Percentiles rank a stretch among this genome's conserved stretches.
phyloP scores from a whole-genome alignment of 306 rosid species.

The Rosa rugosa region DNA sequence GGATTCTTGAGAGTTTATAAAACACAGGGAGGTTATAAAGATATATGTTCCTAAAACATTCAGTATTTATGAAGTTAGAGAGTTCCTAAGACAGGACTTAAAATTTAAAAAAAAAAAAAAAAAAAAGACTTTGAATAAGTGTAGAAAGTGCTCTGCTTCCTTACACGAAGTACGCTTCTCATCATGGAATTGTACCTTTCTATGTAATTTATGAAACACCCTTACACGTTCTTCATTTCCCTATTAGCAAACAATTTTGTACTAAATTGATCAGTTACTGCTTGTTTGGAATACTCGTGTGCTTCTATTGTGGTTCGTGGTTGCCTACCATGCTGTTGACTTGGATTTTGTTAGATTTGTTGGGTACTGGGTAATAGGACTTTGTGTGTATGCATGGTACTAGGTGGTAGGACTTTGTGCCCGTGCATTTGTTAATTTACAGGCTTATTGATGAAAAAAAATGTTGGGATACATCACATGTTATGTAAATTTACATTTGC shows the following conservation, averaged over 20 bases:
- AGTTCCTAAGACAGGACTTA: not conserved
- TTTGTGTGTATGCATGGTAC: too few species aligned
- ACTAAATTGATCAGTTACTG: not conserved
- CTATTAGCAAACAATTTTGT: too few species aligned
- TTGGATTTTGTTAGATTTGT: not conserved
- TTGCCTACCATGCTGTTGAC: not conserved
- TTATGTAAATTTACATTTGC: constrained; percentile 29
- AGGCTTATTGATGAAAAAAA: not conserved
- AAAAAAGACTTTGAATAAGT: not conserved
- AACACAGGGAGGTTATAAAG: not conserved
- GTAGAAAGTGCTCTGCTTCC: not conserved
- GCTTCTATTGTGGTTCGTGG: not conserved
- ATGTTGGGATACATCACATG: not conserved
- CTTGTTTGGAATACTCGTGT: not conserved
- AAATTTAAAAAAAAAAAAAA: too few species aligned
- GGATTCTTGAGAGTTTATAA: too few species aligned
- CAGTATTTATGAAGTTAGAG: too few species aligned
- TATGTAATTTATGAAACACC: too few species aligned
- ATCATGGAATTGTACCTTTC: not conserved
- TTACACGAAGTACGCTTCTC: not conserved
- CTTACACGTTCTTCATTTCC: too few species aligned
- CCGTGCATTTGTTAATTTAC: not conserved
- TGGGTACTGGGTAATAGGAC: not conserved
- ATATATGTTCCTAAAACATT: not conserved
- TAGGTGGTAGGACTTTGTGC: not conserved